Evolutionary conservation across 331 rosid genomes (phyloP).

Genomic region (Arachis monticola): DNA sequence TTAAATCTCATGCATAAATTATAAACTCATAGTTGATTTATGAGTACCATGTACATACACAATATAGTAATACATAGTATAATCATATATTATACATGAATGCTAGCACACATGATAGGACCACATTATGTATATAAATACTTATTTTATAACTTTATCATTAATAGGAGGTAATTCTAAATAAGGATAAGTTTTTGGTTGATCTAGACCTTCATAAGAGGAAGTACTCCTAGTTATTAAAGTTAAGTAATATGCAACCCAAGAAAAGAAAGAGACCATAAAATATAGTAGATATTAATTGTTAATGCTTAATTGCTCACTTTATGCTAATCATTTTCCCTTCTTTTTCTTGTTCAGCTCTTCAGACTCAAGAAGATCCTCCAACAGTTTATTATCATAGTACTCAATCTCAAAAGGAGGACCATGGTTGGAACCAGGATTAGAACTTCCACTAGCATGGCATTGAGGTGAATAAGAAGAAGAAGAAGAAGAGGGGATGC

Average conservation of each 20-base stretch:
- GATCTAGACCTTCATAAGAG: too few relatives aligned
- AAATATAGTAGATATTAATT: too few relatives aligned
- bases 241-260: neutral
- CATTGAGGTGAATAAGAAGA: slow-evolving; percentile 37
- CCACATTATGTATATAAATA: too few relatives aligned
- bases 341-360: slow-evolving; percentile 49
- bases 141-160: too few relatives aligned
- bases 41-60: too few relatives aligned
- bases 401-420: slow-evolving; percentile 77
- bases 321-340: neutral
- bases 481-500: slow-evolving; percentile 33
- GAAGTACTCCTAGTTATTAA: neutral
- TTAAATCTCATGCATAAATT: neutral
- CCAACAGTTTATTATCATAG: slow-evolving; percentile 75
- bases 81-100: too few relatives aligned
- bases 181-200: too few relatives aligned
- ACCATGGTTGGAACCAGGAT: slow-evolving; percentile 33
- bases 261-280: neutral
- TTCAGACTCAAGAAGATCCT: slow-evolving; percentile 77
- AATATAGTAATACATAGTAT: too few relatives aligned
- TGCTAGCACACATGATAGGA: too few relatives aligned
- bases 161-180: too few relatives aligned
- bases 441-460: slow-evolving; percentile 33
- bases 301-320: neutral
- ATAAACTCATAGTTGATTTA: too few relatives aligned